Evolutionary conservation across 163 green algal species (phyloP).

Genomic region (Prototheca cutis): DNA sequence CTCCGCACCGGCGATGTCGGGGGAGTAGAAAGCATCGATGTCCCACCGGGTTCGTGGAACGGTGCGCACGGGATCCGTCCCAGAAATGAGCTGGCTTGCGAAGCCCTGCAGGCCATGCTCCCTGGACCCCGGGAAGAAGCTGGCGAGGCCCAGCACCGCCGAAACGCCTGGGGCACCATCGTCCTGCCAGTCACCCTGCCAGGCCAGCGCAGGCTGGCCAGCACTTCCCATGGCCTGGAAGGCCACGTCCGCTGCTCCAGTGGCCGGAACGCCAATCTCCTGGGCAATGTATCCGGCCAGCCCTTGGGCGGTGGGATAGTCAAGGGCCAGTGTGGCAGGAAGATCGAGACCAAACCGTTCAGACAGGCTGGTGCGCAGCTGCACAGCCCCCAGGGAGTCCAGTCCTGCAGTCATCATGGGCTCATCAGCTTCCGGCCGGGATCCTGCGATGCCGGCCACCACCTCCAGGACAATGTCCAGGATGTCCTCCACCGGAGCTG

Average conservation of each 20-base stretch:
- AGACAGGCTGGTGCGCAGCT: conserved; percentile 60
- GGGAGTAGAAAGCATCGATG: conserved; percentile 12
- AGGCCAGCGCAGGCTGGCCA: not conserved
- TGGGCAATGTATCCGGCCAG: conserved; percentile 23
- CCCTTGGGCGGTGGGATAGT: conserved; percentile 57
- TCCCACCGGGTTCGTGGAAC: conserved; percentile 52
- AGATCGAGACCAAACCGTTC: conserved; percentile 51
- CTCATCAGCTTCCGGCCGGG: conserved; percentile 27
- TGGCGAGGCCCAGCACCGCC: conserved; percentile 14
- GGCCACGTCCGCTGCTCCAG: not conserved
- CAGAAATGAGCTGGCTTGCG: not conserved
- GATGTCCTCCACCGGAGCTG: not conserved
- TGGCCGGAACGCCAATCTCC: not conserved
- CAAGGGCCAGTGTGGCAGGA: conserved; percentile 59
- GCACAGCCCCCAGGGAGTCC: conserved; percentile 47
- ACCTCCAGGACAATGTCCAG: not conserved
- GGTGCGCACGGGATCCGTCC: not conserved
- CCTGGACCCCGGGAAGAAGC: conserved; percentile 15
- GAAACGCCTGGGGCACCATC: too few relatives aligned
- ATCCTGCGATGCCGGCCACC: not conserved
- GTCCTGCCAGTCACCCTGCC: too few relatives aligned
- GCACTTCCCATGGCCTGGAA: not conserved
- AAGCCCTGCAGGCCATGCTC: not conserved
- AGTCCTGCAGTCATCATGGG: conserved; percentile 63
- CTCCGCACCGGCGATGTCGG: conserved; percentile 1